Evolutionary conservation across 2,329 filamentous ascomycete species (phyloP).

Genomic region (Penicillium sp.): DNA sequence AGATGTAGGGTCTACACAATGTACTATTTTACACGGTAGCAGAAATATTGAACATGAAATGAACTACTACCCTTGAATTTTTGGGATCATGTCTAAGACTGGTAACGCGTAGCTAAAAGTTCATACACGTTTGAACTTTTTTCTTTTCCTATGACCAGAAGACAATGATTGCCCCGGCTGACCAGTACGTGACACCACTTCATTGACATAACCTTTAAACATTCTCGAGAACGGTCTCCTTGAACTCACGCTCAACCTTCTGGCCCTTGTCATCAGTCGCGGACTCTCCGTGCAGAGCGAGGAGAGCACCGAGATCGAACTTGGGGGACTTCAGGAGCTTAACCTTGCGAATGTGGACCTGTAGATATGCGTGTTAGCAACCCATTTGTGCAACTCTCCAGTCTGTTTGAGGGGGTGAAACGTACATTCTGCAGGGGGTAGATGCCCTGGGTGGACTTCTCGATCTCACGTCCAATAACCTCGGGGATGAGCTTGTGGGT

Average conservation of each 20-base stretch:
- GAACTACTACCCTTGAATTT: conserved; percentile 13
- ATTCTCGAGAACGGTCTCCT: conserved; percentile 91
- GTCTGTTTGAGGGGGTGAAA: conserved; percentile 20
- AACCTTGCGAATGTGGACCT: conserved; percentile 99
- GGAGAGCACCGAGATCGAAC: conserved; percentile 95
- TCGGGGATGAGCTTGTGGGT: conserved; percentile 99
- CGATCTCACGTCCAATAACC: conserved; percentile 98
- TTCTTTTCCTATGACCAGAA: conserved; percentile 28
- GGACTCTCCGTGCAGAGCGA: conserved; percentile 97
- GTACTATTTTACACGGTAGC: background rate
- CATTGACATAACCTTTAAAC: conserved; percentile 74
- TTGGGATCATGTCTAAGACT: conserved; percentile 13
- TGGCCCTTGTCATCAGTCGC: conserved; percentile 93
- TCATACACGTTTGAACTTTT: conserved; percentile 29
- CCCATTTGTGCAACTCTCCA: background rate
- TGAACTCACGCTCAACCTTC: conserved; percentile 99
- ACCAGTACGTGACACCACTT: conserved; percentile 75
- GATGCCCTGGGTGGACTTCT: conserved; percentile 99
- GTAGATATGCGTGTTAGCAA: conserved; percentile 35
- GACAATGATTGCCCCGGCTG: conserved; percentile 41
- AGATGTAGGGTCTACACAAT: background rate
- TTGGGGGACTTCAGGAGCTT: conserved; percentile 99
- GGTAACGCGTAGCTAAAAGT: conserved; percentile 11
- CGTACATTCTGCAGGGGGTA: conserved; percentile 98
- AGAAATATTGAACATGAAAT: conserved; percentile 9